phyloP scores from a whole-genome alignment of 169 alveolate genomes.

The Amoebophrya sp. region DNA sequence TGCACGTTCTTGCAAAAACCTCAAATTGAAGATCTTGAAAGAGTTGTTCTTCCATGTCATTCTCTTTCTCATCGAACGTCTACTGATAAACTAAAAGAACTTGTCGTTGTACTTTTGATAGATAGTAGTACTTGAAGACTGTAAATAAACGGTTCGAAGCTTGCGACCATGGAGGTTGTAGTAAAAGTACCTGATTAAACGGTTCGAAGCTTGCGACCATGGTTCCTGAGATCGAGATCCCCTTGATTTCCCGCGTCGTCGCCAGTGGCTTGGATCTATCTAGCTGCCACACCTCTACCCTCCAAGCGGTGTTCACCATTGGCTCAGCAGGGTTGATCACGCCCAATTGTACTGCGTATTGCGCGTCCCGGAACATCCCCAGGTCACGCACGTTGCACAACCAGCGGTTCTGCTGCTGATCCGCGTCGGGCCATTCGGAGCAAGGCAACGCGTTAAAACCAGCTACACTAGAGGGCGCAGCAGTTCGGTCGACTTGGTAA shows the following conservation, averaged over 20 bases:
- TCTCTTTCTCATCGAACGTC: too few species aligned
- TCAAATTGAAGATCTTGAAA: too few species aligned
- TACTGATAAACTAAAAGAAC: too few species aligned
- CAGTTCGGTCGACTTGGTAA: neutral
- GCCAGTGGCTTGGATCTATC: neutral
- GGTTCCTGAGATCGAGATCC: slow-evolving; percentile 16
- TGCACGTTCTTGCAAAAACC: too few species aligned
- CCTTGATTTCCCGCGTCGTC: slow-evolving; percentile 27
- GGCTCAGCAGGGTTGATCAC: neutral
- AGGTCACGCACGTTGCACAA: neutral
- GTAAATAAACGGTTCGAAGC: too few species aligned
- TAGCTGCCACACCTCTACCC: slow-evolving; percentile 19
- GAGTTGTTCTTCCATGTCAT: too few species aligned
- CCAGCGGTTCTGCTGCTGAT: slow-evolving; percentile 26
- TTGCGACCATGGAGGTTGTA: too few species aligned
- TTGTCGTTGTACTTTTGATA: too few species aligned
- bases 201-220: slow-evolving; percentile 31
- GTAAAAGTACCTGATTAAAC: slow-evolving; percentile 29
- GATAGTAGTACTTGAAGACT: too few species aligned
- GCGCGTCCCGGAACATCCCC: neutral
- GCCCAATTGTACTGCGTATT: neutral
- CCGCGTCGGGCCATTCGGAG: slow-evolving; percentile 6
- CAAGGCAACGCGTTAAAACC: neutral
- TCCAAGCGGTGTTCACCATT: neutral
- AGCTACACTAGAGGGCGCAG: neutral